Percentiles rank a stretch among this genome's conserved stretches.
These are phyloP conservation scores for Trichomonas gallinae DNA, from an alignment of 208 protist genomes.

Conservation along the genomic window DNA sequence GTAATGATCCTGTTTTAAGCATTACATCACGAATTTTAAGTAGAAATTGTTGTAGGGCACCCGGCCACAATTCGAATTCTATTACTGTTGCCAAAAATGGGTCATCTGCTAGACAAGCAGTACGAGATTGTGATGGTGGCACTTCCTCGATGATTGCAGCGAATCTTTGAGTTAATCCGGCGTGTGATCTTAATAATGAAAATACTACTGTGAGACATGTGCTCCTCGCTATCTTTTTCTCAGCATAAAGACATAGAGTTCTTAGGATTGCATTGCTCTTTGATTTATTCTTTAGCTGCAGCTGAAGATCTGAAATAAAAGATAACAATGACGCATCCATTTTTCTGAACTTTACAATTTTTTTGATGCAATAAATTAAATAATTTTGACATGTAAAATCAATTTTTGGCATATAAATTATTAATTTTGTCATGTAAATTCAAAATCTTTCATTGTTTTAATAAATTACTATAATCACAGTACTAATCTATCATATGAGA, in stretches of 20 bases:
- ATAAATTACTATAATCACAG: too few relatives aligned
- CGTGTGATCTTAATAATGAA: not conserved
- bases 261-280: not conserved
- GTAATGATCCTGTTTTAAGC: not conserved
- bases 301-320: not conserved
- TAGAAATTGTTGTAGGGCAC: not conserved
- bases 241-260: not conserved
- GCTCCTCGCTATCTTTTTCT: not conserved
- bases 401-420: too few relatives aligned
- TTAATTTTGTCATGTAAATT: too few relatives aligned
- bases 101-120: not conserved
- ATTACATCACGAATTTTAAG: not conserved
- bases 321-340: not conserved
- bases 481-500: too few relatives aligned
- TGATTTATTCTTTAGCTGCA: not conserved
- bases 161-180: not conserved
- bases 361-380: too few relatives aligned
- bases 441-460: too few relatives aligned
- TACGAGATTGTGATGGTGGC: not conserved
- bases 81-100: not conserved
- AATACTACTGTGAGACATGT: not conserved
- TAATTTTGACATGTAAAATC: too few relatives aligned
- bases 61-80: slow-evolving; percentile 12
- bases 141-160: not conserved
- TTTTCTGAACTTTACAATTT: not conserved